Conservation (phyloP, 495 filamentous ascomycete genomes). For the Neurospora tetraspora region DNA sequence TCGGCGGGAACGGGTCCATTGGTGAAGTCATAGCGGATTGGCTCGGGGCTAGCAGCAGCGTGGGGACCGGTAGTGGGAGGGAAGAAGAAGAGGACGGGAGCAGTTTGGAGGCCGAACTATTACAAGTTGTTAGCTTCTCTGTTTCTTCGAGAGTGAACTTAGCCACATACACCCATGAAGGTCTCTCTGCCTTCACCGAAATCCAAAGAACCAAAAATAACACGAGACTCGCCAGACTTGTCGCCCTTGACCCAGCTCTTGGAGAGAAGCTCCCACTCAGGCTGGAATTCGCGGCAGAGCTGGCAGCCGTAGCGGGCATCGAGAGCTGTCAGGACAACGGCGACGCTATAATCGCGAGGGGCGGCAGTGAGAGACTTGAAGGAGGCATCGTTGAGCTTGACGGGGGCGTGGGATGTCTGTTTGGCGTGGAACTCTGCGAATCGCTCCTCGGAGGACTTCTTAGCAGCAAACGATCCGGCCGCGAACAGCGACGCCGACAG, state of each 20-base stretch:
- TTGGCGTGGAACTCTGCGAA: conserved; percentile 62
- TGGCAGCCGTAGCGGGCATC: conserved; percentile 78
- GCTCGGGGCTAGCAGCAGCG: conserved; percentile 56
- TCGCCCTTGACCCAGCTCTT: conserved; percentile 82
- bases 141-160: background rate
- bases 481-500: conserved; percentile 45
- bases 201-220: conserved; percentile 81
- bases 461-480: conserved; percentile 44
- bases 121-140: background rate
- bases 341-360: conserved; percentile 75
- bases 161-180: conserved; percentile 68
- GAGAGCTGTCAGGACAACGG: conserved; percentile 77
- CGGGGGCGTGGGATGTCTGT: conserved; percentile 51
- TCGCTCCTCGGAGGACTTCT: conserved; percentile 40
- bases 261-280: conserved; percentile 85
- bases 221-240: conserved; percentile 56
- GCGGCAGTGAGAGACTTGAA: conserved; percentile 66
- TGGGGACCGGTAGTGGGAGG: conserved; percentile 79
- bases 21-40: conserved; percentile 80
- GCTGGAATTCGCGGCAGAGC: conserved; percentile 82
- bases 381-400: conserved; percentile 64
- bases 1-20: conserved; percentile 65
- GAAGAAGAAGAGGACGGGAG: conserved; percentile 81
- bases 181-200: conserved; percentile 75
- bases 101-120: conserved; percentile 89